phyloP scores from a whole-genome alignment of 495 filamentous ascomycete genomes.

The Aspergillus biplanus region DNA sequence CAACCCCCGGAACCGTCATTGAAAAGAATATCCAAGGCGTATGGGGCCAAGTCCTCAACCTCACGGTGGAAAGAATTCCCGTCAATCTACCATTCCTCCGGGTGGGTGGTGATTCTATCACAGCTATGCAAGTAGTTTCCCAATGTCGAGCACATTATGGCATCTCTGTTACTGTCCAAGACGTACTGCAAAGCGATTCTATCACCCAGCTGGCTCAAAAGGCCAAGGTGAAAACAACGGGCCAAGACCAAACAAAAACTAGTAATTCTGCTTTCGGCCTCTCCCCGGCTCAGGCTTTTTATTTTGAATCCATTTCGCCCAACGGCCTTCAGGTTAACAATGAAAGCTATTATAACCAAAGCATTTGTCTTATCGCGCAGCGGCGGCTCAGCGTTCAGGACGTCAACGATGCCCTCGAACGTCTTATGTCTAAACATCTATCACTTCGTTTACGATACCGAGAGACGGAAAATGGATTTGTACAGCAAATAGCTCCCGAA shows the following conservation, averaged over 20 bases:
- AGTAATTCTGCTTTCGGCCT: slow-evolving; percentile 6
- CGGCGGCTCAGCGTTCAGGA: not conserved
- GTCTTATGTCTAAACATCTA: not conserved
- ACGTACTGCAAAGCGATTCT: slow-evolving; percentile 33
- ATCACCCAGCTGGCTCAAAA: slow-evolving; percentile 13
- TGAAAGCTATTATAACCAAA: not conserved
- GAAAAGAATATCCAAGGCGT: slow-evolving; percentile 20
- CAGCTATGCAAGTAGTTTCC: slow-evolving; percentile 59
- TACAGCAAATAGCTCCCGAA: not conserved
- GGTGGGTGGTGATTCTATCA: slow-evolving; percentile 49
- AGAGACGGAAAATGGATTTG: not conserved
- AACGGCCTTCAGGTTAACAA: not conserved
- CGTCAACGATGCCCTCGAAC: not conserved
- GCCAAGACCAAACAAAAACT: not conserved
- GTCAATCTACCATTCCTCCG: slow-evolving; percentile 31
- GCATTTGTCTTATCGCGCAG: not conserved
- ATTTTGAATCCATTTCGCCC: slow-evolving; percentile 4
- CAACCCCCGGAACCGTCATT: not conserved
- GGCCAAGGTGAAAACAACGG: slow-evolving; percentile 5
- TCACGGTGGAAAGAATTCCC: slow-evolving; percentile 21
- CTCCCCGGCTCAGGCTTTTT: slow-evolving; percentile 3
- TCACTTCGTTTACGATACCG: not conserved
- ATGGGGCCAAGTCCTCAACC: slow-evolving; percentile 28
- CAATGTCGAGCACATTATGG: slow-evolving; percentile 23
- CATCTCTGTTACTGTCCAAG: slow-evolving; percentile 25